These are phyloP conservation scores for Trichosporon coremiiforme DNA, from an alignment of 1,284 basidiomycete genomes.

Conservation along the genomic window DNA sequence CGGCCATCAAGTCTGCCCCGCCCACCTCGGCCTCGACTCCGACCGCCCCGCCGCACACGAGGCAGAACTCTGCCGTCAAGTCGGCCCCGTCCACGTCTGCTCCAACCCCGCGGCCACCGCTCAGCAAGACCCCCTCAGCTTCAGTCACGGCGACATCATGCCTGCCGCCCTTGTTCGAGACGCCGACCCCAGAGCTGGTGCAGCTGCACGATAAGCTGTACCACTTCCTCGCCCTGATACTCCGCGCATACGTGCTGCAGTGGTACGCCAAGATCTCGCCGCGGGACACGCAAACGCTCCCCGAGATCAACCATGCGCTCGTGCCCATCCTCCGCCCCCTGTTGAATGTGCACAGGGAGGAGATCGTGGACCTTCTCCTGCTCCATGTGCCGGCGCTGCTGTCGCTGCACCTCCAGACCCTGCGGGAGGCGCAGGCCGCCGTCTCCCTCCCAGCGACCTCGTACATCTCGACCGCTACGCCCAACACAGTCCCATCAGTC, in stretches of 20 bases:
- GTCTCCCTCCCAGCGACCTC: neutral
- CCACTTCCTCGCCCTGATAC: constrained; percentile 30
- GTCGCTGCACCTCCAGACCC: constrained; percentile 36
- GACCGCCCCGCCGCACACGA: too few species aligned
- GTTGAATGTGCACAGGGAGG: constrained; percentile 22
- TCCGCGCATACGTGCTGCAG: constrained; percentile 42
- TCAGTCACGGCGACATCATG: neutral
- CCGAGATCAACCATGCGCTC: constrained; percentile 24
- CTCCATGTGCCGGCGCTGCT: constrained; percentile 40
- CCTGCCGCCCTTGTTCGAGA: constrained; percentile 24
- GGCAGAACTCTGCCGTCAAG: neutral
- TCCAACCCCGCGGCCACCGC: neutral
- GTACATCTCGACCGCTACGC: neutral
- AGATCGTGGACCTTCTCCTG: constrained; percentile 36
- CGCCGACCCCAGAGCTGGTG: neutral
- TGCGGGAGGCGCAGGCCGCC: constrained; percentile 23
- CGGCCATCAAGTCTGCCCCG: too few species aligned
- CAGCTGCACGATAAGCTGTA: constrained; percentile 28
- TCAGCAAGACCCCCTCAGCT: neutral
- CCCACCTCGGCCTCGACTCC: neutral
- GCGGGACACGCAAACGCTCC: constrained; percentile 37
- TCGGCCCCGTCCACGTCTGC: neutral
- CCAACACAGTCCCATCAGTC: neutral
- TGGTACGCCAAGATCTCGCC: constrained; percentile 51
- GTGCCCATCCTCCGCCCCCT: constrained; percentile 36